Percentiles rank a stretch among this genome's conserved stretches.
Conservation (phyloP, 495 filamentous ascomycete species). For the Aspergillus saccharolyticus region DNA sequence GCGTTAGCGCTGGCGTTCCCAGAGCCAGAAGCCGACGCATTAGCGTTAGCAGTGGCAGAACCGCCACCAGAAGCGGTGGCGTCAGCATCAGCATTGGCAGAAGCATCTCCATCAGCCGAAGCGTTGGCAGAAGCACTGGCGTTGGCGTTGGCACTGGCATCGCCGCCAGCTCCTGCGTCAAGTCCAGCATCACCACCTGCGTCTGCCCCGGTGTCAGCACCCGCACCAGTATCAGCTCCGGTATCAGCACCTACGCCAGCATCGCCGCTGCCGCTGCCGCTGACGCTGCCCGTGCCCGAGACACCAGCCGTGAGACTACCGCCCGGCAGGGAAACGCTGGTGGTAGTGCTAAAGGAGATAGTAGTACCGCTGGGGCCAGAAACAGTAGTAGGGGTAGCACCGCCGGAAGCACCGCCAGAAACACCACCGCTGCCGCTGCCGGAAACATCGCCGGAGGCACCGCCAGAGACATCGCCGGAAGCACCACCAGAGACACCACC, state of each 20-base stretch:
- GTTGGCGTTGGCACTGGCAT: background rate
- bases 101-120: background rate
- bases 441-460: background rate
- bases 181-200: background rate
- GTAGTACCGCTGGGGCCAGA: background rate
- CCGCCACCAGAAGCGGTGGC: background rate
- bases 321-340: slow-evolving; percentile 1
- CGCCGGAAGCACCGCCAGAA: background rate
- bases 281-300: background rate
- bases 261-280: background rate
- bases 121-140: background rate
- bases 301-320: background rate
- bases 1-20: background rate
- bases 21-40: background rate
- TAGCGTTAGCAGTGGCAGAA: slow-evolving; percentile 3
- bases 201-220: background rate
- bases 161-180: background rate
- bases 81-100: slow-evolving; percentile 1
- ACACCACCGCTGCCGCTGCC: background rate
- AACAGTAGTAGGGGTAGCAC: background rate
- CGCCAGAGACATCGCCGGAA: background rate
- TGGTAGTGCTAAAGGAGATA: background rate
- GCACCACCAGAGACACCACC: background rate
- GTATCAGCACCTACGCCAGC: background rate
- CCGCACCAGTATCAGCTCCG: background rate